phyloP scores from a whole-genome alignment of 345 rosid genomes.

The Citrus medica region DNA sequence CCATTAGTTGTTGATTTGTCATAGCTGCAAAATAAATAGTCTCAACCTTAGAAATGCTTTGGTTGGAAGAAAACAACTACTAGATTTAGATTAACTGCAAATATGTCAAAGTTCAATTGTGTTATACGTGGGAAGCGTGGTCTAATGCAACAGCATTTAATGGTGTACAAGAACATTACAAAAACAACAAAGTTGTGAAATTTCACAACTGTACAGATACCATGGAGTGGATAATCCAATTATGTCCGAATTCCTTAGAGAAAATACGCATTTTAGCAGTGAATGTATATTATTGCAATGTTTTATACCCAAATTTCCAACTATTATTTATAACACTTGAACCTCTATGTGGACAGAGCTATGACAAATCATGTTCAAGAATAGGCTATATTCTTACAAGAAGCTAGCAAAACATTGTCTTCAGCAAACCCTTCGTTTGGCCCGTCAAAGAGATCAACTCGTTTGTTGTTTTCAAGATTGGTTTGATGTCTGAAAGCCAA shows the following conservation, averaged over 20 bases:
- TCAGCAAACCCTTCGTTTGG: slow-evolving; percentile 74
- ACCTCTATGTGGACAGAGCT: neutral
- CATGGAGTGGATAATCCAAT: too few species aligned
- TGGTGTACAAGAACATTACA: neutral
- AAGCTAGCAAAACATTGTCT: slow-evolving; percentile 82
- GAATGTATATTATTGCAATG: neutral
- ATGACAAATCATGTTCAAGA: neutral
- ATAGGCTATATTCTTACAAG: slow-evolving; percentile 50
- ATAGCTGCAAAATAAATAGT: slow-evolving; percentile 50
- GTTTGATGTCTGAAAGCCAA: slow-evolving; percentile 55
- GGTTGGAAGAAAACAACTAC: neutral
- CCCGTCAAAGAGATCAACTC: slow-evolving; percentile 91
- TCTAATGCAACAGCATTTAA: neutral
- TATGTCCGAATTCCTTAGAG: too few species aligned
- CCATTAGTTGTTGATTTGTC: slow-evolving; percentile 76
- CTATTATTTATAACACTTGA: neutral
- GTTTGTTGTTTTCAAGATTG: slow-evolving; percentile 75
- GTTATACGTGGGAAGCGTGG: neutral
- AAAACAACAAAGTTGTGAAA: too few species aligned
- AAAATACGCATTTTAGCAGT: too few species aligned
- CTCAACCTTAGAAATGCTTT: slow-evolving; percentile 13
- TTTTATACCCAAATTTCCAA: neutral
- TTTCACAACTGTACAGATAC: neutral
- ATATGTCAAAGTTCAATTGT: neutral
- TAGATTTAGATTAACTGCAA: neutral